Conservation (phyloP, 78 protist genomes). For the Dictyostelium intermedium region DNA sequence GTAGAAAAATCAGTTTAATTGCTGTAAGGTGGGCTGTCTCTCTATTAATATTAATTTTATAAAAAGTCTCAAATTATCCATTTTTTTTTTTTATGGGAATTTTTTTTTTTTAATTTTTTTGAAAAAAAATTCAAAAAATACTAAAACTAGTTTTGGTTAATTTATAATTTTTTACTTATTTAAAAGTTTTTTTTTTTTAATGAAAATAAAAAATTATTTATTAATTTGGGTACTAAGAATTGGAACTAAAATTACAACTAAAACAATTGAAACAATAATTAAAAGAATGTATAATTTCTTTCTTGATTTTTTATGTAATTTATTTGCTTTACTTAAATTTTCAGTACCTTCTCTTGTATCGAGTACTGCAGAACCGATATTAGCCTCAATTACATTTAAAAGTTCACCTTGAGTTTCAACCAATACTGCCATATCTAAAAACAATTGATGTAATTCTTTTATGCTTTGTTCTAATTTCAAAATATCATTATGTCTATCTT, state of each 20-base stretch:
- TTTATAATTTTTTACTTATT: no score
- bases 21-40: not conserved
- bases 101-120: no score
- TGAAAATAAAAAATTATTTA: not conserved
- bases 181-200: no score
- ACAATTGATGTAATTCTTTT: slow-evolving; percentile 89
- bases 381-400: slow-evolving; percentile 84
- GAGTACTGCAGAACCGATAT: slow-evolving; percentile 73
- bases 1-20: not conserved
- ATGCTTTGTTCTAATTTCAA: slow-evolving; percentile 82
- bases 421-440: slow-evolving; percentile 89
- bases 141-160: no score
- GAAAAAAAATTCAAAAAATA: no score
- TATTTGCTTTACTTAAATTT: slow-evolving; percentile 83
- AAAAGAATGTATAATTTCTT: slow-evolving; percentile 54
- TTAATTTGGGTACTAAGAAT: not conserved
- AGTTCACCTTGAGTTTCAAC: slow-evolving; percentile 89
- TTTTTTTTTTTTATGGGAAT: not conserved
- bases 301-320: slow-evolving; percentile 69
- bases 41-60: no score
- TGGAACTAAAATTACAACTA: slow-evolving; percentile 56
- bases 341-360: slow-evolving; percentile 81
- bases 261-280: slow-evolving; percentile 51
- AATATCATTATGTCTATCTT: slow-evolving; percentile 89
- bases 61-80: no score